These are phyloP conservation scores for Cenococcum geophilum DNA, from an alignment of 495 filamentous ascomycete species.

Conservation along the genomic window DNA sequence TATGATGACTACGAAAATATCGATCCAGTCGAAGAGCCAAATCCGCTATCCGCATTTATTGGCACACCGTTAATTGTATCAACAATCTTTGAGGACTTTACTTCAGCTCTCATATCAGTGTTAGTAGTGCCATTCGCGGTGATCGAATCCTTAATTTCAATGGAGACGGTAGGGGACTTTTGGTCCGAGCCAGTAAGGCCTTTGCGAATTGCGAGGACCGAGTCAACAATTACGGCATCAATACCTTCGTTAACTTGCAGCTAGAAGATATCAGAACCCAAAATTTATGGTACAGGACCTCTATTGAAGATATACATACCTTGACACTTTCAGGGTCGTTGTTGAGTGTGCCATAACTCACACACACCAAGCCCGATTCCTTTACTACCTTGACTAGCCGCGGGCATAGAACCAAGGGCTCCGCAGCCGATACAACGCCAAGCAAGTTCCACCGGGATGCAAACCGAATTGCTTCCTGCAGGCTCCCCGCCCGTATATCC, in stretches of 20 bases:
- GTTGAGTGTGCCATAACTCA: conserved; percentile 87
- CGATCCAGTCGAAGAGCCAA: neutral
- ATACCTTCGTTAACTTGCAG: conserved; percentile 91
- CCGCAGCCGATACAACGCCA: conserved; percentile 78
- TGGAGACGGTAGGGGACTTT: neutral
- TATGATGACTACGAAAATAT: conserved; percentile 10
- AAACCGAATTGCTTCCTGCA: conserved; percentile 94
- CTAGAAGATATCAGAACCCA: conserved; percentile 39
- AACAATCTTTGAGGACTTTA: neutral
- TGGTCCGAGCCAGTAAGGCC: conserved; percentile 49
- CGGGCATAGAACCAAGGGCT: conserved; percentile 80
- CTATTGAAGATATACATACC: conserved; percentile 45
- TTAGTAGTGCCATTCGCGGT: conserved; percentile 1
- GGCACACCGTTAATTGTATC: conserved; percentile 20
- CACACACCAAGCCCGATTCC: conserved; percentile 86
- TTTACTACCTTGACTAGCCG: conserved; percentile 94
- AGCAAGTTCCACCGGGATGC: conserved; percentile 90
- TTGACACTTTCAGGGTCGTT: conserved; percentile 80
- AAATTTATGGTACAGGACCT: neutral
- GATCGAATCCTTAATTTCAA: neutral
- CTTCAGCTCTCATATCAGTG: neutral
- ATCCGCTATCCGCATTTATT: conserved; percentile 11
- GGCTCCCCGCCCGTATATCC: conserved; percentile 83
- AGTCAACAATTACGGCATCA: conserved; percentile 95
- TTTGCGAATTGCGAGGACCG: conserved; percentile 74